Evolutionary conservation across 2,329 filamentous ascomycete genomes (phyloP).

Genomic region (Fusarium subtropicale): DNA sequence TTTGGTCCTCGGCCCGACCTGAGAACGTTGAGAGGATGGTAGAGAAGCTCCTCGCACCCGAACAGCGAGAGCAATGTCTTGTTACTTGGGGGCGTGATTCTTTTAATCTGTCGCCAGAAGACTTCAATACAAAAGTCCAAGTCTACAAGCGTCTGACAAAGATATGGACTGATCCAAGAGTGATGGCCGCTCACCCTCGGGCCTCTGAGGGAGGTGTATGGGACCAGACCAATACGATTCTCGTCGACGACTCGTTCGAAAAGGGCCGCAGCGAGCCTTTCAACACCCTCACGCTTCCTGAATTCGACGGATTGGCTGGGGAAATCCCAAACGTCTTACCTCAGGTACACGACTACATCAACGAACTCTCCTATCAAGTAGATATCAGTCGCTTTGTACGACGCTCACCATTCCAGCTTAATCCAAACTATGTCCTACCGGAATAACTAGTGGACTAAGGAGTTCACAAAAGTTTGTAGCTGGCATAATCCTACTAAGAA

Average conservation of each 20-base stretch:
- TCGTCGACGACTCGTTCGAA: constrained; percentile 85
- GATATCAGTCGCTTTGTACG: constrained; percentile 74
- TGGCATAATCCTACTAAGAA: background rate
- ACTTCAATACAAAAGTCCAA: constrained; percentile 80
- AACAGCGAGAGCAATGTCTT: constrained; percentile 67
- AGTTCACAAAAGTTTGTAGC: background rate
- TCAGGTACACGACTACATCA: constrained; percentile 72
- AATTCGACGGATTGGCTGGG: constrained; percentile 68
- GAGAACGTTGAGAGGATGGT: constrained; percentile 79
- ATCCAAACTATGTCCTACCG: constrained; percentile 45
- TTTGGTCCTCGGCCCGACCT: constrained; percentile 89
- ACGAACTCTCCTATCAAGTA: constrained; percentile 62
- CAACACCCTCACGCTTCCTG: constrained; percentile 84
- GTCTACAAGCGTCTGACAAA: constrained; percentile 87
- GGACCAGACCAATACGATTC: constrained; percentile 86
- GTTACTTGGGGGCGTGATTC: constrained; percentile 83
- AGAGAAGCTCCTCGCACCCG: constrained; percentile 67
- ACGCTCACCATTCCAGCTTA: constrained; percentile 60
- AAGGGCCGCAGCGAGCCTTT: constrained; percentile 87
- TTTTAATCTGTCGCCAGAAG: constrained; percentile 71
- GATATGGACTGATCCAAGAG: constrained; percentile 71
- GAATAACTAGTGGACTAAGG: background rate
- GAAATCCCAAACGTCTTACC: constrained; percentile 62
- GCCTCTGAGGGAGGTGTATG: constrained; percentile 62
- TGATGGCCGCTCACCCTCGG: constrained; percentile 60